Percentiles rank a stretch among this genome's conserved stretches.
phyloP scores from a whole-genome alignment of 2,329 filamentous ascomycete genomes.

The Paraphaeosphaeria minitans region DNA sequence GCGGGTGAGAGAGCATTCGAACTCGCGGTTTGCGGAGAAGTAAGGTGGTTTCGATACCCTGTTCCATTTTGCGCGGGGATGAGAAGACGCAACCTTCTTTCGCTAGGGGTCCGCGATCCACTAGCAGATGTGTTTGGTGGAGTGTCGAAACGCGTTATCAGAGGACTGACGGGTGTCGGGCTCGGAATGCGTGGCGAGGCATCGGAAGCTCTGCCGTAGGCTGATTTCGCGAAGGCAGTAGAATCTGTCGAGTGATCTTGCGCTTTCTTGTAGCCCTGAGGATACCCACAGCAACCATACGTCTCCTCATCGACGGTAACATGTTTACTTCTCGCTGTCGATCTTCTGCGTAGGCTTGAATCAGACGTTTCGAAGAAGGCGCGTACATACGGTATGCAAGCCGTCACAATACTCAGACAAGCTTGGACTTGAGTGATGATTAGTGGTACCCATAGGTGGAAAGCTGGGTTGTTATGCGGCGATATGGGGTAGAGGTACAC shows the following conservation, averaged over 20 bases:
- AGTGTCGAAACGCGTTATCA: conserved; percentile 20
- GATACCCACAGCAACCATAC: conserved; percentile 16
- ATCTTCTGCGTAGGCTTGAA: conserved; percentile 20
- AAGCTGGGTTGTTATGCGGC: conserved; percentile 30
- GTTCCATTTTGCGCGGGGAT: conserved; percentile 24
- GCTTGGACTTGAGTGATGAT: conserved; percentile 37
- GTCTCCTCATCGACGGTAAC: conserved; percentile 16
- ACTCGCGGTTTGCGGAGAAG: conserved; percentile 36
- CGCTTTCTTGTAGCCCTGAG: conserved; percentile 20
- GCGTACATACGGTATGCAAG: conserved; percentile 42
- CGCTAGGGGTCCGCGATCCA: conserved; percentile 21
- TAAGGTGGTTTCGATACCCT: conserved; percentile 13
- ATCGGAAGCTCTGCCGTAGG: conserved; percentile 25
- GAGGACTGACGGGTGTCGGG: conserved; percentile 24
- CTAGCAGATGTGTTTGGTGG: conserved; percentile 17
- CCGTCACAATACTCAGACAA: conserved; percentile 37
- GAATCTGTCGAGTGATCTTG: conserved; percentile 20
- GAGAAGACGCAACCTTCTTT: conserved; percentile 27
- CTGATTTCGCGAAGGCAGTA: conserved; percentile 10
- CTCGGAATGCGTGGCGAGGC: conserved; percentile 29
- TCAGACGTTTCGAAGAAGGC: conserved; percentile 34
- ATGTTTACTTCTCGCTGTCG: conserved; percentile 20
- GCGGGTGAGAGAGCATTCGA: conserved; percentile 33
- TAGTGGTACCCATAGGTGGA: conserved; percentile 35
- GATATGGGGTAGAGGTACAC: conserved; percentile 38